Evolutionary conservation across 1,284 basidiomycete species (phyloP), one percentile per base, ranked within the genome.

Genomic region (Leccinum pachyderme): DNA sequence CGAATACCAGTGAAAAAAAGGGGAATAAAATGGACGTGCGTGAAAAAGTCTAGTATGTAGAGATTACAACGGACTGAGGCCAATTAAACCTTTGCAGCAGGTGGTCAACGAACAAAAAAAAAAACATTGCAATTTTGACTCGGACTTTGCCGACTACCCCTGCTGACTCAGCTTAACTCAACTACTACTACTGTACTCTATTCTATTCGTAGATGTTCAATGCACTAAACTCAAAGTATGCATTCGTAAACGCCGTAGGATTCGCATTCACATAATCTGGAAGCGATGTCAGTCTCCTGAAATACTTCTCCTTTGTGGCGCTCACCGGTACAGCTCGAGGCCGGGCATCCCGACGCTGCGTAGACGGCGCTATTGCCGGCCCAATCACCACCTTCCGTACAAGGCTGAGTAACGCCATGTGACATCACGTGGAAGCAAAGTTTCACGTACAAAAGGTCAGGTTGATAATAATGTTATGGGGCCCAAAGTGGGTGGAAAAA

Each of bases 11-110:
- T 59, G 60, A 67, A 55, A 61, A 67, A 55, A 65, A 67, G 59
- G 68, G 67, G 54, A 70, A 68, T 70, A 67, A 67, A 45, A 69
- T 61, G 70, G 65, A 61, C 65, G 60, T 73, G 68, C 68, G 71
- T 72, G 70, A 72, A 54, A 57, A 70, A 66, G 66, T 72, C 71
- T 72, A 69, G 59, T 39, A 9, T 18, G 27, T 31, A 39, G 37
- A 63, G 68, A 71, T 66, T 69, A 69, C 68, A 69, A 65, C 62
- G 68, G 58, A 66, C 54, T 51, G 64, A 65, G 62, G 62, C 56
- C 52, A 64, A 64, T 63, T 61, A 68, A 70, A 59, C 68, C 63
- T 64, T 59, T 59, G 63, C 55, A 55, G 62, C 54, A 57, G 63
- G 56, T 31, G 50, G 63, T 64, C 57, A 55, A 71, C 57, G 54